Evolutionary conservation across 2,329 filamentous ascomycete genomes (phyloP).

Genomic region (Aspergillus pseudotamarii): DNA sequence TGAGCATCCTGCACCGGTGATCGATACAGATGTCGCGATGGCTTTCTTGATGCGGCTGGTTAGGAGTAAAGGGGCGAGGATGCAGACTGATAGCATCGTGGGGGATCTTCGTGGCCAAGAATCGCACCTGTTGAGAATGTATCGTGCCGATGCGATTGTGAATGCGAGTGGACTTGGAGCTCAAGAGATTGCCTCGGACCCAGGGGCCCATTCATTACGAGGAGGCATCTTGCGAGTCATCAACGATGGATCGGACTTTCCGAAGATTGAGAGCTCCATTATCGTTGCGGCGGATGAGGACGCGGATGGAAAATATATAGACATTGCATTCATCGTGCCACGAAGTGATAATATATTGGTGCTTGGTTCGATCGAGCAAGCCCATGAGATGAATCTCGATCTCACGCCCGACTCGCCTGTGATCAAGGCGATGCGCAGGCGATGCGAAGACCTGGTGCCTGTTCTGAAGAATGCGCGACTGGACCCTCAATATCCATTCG

Average conservation of each 20-base stretch:
- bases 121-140: background rate
- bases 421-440: constrained; percentile 46
- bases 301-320: constrained; percentile 21
- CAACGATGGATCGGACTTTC: constrained; percentile 49
- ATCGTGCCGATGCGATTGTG: constrained; percentile 40
- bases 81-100: constrained; percentile 15
- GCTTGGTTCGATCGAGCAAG: constrained; percentile 10
- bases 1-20: constrained; percentile 49
- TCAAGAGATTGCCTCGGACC: constrained; percentile 47
- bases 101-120: background rate
- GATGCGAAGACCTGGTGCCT: constrained; percentile 49
- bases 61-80: constrained; percentile 45
- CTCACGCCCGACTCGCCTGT: constrained; percentile 44
- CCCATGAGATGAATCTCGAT: constrained; percentile 29
- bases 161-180: constrained; percentile 47
- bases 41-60: constrained; percentile 46
- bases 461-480: constrained; percentile 44
- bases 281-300: constrained; percentile 34
- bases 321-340: constrained; percentile 17
- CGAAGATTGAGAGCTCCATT: constrained; percentile 45
- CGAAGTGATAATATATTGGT: constrained; percentile 15
- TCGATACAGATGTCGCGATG: constrained; percentile 52
- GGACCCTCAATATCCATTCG: constrained; percentile 46
- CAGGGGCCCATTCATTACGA: constrained; percentile 47
- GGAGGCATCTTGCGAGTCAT: constrained; percentile 50